Evolutionary conservation across 176 grass and related monocot genomes (phyloP).

Genomic region (Aegilops tauschii): DNA sequence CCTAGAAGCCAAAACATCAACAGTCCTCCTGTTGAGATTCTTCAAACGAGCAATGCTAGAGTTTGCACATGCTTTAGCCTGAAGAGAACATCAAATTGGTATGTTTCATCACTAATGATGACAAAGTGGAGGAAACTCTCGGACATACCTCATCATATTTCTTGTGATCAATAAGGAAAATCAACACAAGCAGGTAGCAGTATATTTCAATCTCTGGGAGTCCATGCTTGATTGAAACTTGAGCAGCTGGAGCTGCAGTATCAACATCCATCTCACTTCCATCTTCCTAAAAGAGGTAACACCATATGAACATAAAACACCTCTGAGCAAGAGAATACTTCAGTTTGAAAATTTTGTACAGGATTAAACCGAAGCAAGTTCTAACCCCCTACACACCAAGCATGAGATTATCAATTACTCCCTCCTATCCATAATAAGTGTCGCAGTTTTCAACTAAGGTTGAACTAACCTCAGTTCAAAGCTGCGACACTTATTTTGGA

Average conservation of each 20-base stretch:
- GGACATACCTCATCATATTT: constrained; percentile 59
- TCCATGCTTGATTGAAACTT: constrained; percentile 57
- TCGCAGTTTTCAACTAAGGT: too few relatives aligned
- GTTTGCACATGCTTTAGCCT: constrained; percentile 80
- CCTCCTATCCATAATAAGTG: too few relatives aligned
- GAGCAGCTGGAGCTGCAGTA: constrained; percentile 24
- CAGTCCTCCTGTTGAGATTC: constrained; percentile 87
- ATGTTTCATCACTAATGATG: background rate
- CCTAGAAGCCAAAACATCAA: constrained; percentile 75
- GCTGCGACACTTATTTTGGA: too few relatives aligned
- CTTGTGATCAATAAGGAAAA: constrained; percentile 77
- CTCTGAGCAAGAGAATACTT: background rate
- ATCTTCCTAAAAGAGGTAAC: constrained; percentile 50
- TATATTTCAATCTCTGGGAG: constrained; percentile 83
- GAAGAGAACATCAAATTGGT: constrained; percentile 13
- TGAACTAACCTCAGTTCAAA: too few relatives aligned
- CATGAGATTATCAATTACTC: background rate
- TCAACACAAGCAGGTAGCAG: constrained; percentile 79
- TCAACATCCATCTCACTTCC: constrained; percentile 83
- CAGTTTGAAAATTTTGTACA: background rate
- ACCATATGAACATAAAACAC: background rate
- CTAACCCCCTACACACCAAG: background rate
- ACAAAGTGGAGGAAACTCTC: background rate
- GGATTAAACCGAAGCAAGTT: background rate
- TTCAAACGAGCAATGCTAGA: constrained; percentile 70